These are phyloP conservation scores for Stipa capillata DNA, from an alignment of 176 grass and related monocot species.

Conservation along the genomic window DNA sequence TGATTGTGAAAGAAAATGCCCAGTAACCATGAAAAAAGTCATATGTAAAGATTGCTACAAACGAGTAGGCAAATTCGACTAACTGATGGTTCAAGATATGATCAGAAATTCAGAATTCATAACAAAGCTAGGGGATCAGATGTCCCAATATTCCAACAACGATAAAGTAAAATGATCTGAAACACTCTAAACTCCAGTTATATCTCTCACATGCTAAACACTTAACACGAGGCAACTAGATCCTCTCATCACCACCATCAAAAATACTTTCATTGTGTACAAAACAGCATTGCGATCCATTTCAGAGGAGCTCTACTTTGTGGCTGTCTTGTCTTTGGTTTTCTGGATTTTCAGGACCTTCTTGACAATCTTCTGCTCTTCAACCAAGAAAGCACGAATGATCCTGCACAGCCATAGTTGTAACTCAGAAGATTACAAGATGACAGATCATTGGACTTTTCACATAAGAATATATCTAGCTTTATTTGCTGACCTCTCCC, in stretches of 20 bases:
- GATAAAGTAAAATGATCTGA: constrained; percentile 1
- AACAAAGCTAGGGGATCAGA: constrained; percentile 28
- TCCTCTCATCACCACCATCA: constrained; percentile 25
- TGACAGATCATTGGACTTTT: neutral
- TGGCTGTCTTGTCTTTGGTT: constrained; percentile 55
- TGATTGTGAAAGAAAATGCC: neutral
- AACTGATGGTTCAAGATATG: constrained; percentile 12
- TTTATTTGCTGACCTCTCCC: constrained; percentile 39
- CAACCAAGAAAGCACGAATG: constrained; percentile 73
- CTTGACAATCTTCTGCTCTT: constrained; percentile 94
- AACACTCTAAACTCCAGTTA: constrained; percentile 33
- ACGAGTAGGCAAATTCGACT: neutral
- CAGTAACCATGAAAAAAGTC: neutral
- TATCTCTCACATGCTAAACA: constrained; percentile 42
- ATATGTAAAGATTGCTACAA: neutral
- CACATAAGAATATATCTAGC: neutral
- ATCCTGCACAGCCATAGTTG: constrained; percentile 38
- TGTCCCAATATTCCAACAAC: constrained; percentile 32
- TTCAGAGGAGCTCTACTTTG: constrained; percentile 39
- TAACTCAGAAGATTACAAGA: neutral
- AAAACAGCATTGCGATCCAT: constrained; percentile 15
- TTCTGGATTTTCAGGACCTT: constrained; percentile 93
- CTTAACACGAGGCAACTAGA: constrained; percentile 28
- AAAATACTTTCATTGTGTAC: constrained; percentile 41
- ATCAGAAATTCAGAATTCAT: constrained; percentile 21